Percentiles rank a stretch among this genome's conserved stretches.
Conservation (phyloP, 1,139 yeast genomes). For the Candida tropicalis region DNA sequence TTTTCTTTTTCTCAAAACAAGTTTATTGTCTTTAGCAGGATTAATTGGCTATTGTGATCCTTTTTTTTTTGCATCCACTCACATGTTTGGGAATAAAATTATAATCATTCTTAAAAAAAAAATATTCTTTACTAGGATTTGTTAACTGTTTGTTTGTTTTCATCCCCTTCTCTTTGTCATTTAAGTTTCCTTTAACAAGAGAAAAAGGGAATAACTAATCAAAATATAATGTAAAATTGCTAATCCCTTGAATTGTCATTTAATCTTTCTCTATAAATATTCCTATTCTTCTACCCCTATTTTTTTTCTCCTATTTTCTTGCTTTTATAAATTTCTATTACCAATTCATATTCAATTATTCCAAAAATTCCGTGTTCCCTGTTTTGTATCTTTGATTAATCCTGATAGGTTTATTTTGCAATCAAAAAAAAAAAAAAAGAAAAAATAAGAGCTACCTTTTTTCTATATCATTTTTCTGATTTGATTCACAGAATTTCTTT, state of each 20-base stretch:
- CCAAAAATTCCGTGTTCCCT: neutral
- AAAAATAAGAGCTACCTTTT: neutral
- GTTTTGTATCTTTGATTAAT: neutral
- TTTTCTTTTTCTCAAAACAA: neutral
- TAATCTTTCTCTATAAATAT: neutral
- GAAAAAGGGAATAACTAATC: too few relatives aligned
- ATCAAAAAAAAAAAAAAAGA: neutral
- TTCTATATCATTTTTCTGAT: too few relatives aligned
- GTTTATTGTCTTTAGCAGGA: too few relatives aligned
- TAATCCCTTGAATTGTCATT: neutral
- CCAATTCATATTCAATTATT: neutral
- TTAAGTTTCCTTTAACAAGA: too few relatives aligned
- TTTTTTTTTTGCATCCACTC: conserved; percentile 2
- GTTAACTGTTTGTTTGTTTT: too few relatives aligned
- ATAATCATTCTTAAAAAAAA: neutral
- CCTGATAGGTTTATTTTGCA: neutral
- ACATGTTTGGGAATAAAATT: neutral
- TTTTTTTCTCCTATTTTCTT: neutral
- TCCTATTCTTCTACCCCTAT: conserved; percentile 3
- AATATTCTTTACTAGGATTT: too few relatives aligned
- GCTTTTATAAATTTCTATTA: neutral
- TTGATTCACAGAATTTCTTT: too few relatives aligned
- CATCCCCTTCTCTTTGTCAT: too few relatives aligned
- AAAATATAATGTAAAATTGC: neutral
- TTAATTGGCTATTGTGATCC: neutral